Conservation (phyloP, 345 rosid genomes). For the Brassica incana region DNA sequence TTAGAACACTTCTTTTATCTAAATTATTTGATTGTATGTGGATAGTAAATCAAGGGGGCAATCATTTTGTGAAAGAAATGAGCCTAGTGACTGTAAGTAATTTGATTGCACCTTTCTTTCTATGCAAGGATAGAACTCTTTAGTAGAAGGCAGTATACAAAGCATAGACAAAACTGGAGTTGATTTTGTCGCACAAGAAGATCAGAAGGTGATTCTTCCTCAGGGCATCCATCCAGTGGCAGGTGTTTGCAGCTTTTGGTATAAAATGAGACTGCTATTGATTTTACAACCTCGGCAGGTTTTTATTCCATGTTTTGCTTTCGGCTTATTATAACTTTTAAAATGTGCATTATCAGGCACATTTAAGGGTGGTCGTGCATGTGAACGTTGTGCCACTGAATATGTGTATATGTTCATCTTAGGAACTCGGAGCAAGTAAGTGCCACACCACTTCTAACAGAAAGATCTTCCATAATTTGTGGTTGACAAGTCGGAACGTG, state of each 20-base stretch:
- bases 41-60: neutral
- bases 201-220: slow-evolving; percentile 53
- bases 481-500: slow-evolving; percentile 67
- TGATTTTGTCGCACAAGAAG: slow-evolving; percentile 69
- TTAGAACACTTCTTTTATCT: neutral
- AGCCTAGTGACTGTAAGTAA: neutral
- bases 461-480: slow-evolving; percentile 69
- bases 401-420: neutral
- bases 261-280: neutral
- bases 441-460: slow-evolving; percentile 77
- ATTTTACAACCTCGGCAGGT: too few species aligned
- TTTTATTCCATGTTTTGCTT: too few species aligned
- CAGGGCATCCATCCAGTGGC: slow-evolving; percentile 57
- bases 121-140: slow-evolving; percentile 83
- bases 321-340: neutral
- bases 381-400: too few species aligned
- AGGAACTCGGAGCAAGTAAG: slow-evolving; percentile 89
- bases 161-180: slow-evolving; percentile 58
- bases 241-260: slow-evolving; percentile 91
- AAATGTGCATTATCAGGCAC: slow-evolving; percentile 51
- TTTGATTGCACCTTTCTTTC: slow-evolving; percentile 16
- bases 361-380: slow-evolving; percentile 72
- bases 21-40: neutral
- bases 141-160: slow-evolving; percentile 64
- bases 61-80: neutral